Base-by-base conservation (phyloP, 371 early-diverging fungal genomes). In the Nosema muscidifuracis region DNA sequence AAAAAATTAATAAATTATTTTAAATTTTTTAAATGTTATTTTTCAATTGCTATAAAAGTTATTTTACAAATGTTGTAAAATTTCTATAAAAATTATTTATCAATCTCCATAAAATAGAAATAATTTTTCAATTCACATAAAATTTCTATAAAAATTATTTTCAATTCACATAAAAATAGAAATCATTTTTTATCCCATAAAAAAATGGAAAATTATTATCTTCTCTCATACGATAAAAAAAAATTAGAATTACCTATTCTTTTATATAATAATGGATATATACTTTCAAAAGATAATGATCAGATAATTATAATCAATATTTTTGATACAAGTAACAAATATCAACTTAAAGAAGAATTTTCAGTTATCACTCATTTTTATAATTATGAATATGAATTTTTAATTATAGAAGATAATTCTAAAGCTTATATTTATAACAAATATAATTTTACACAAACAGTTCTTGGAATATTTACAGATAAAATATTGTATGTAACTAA, bases 171-270 rank as follows among this genome's bases (percentile, higher is more conserved):
- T n/a, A n/a, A n/a, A n/a, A n/a, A n/a, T n/a, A n/a, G n/a, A n/a
- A n/a, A n/a, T n/a, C n/a, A n/a, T n/a, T n/a, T n/a, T n/a, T n/a
- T n/a, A n/a, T n/a, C n/a, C n/a, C n/a, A n/a, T n/a, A n/a, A n/a
- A n/a, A n/a, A n/a, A n/a, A 47, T 47, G 47, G 47, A 47, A 47
- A 47, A 47, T 47, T 47, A 12, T n/a, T 47, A 47, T 47, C 20
- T 47, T n/a, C 12, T 47, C 4, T 10, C 4, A 10, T 47, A 47
- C 47, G n/a, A n/a, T n/a, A 6, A 47, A n/a, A 12, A 3, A 47
- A 47, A 47, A 47, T 20, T n/a, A 47, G 47, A 10, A 13, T 10
- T 4, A 6, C 6, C 3, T 20, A 3, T 6, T 20, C n/a, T 47
- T n/a, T 47, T n/a, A 13, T 47, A 13, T 20, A 47, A n/a, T 47